phyloP scores from a whole-genome alignment of 2,329 filamentous ascomycete species.

The Davidsoniella neocaledoniae region DNA sequence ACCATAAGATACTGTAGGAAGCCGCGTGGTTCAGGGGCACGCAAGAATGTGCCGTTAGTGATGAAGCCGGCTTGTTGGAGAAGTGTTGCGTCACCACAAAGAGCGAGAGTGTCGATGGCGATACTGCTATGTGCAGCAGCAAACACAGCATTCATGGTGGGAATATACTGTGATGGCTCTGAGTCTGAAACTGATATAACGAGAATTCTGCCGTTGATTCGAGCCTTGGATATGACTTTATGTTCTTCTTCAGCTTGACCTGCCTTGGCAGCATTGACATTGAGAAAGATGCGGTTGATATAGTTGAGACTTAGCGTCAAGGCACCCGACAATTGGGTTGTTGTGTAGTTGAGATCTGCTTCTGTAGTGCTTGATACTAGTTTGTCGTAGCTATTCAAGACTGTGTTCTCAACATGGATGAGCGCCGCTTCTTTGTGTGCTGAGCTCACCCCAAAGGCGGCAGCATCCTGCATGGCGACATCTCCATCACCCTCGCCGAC shows the following conservation, averaged over 20 bases:
- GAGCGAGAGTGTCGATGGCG: slow-evolving; percentile 79
- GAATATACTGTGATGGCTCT: slow-evolving; percentile 84
- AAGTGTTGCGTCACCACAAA: slow-evolving; percentile 76
- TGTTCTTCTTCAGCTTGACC: slow-evolving; percentile 22
- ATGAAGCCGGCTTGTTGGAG: slow-evolving; percentile 71
- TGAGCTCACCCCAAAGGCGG: slow-evolving; percentile 20
- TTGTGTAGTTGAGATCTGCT: slow-evolving; percentile 51
- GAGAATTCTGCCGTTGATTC: slow-evolving; percentile 50
- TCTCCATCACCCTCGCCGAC: slow-evolving; percentile 28
- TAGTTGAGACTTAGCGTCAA: slow-evolving; percentile 77
- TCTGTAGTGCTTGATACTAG: slow-evolving; percentile 54
- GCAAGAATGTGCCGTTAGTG: slow-evolving; percentile 40
- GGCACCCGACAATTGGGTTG: slow-evolving; percentile 79
- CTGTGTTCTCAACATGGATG: slow-evolving; percentile 65
- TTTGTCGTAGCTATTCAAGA: slow-evolving; percentile 56
- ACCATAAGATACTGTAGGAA: slow-evolving; percentile 90
- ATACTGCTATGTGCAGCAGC: slow-evolving; percentile 78
- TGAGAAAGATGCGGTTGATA: slow-evolving; percentile 67
- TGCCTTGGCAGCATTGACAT: slow-evolving; percentile 30
- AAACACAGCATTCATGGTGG: slow-evolving; percentile 97
- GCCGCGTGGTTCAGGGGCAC: slow-evolving; percentile 43
- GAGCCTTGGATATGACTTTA: slow-evolving; percentile 32
- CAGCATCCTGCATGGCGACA: slow-evolving; percentile 37
- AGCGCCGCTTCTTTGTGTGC: slow-evolving; percentile 94
- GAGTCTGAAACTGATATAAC: slow-evolving; percentile 75